These are phyloP conservation scores for Eutrema yunnanense DNA, from an alignment of 345 rosid genomes.

Conservation along the genomic window DNA sequence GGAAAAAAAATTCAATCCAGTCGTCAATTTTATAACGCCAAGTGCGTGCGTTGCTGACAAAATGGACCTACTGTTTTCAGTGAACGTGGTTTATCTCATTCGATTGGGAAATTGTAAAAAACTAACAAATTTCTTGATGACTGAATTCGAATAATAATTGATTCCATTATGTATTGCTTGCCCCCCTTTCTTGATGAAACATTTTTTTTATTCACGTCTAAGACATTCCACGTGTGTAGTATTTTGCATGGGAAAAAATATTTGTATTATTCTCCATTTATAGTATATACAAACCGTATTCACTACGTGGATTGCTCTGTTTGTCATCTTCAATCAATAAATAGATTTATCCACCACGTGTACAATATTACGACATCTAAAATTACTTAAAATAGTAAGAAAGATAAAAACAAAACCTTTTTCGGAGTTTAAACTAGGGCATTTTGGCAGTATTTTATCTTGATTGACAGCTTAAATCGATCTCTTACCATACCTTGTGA, in stretches of 20 bases:
- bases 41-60: background rate
- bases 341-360: background rate
- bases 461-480: too few relatives aligned
- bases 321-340: background rate
- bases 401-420: too few relatives aligned
- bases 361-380: too few relatives aligned
- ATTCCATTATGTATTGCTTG: background rate
- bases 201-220: background rate
- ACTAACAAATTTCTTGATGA: background rate
- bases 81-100: background rate
- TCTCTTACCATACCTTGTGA: too few relatives aligned
- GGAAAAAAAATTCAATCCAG: background rate
- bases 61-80: background rate
- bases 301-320: background rate
- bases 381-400: too few relatives aligned
- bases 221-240: constrained; percentile 17
- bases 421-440: too few relatives aligned
- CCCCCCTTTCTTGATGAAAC: background rate
- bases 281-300: too few relatives aligned
- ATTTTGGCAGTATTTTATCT: too few relatives aligned
- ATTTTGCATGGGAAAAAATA: constrained; percentile 1
- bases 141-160: constrained; percentile 2
- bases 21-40: background rate
- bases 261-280: background rate
- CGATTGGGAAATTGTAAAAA: background rate